phyloP scores from a whole-genome alignment of 169 alveolate genomes.

The Babesia ovata region DNA sequence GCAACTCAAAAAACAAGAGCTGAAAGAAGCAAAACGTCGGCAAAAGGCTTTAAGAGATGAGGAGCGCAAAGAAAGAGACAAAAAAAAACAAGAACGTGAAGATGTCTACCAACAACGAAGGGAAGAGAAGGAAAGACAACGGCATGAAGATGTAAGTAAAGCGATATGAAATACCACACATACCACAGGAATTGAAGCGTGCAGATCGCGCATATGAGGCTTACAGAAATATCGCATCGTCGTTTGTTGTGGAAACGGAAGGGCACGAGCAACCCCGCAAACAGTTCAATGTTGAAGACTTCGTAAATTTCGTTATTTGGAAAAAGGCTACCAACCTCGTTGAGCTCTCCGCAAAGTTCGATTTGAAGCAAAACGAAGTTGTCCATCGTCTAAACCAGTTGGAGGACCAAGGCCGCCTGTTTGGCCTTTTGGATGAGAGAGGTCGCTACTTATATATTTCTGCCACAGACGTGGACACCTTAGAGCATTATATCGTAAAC shows the following conservation, averaged over 20 bases:
- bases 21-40: slow-evolving; percentile 53
- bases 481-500: slow-evolving; percentile 24
- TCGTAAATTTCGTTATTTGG: slow-evolving; percentile 38
- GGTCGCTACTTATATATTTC: slow-evolving; percentile 65
- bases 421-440: slow-evolving; percentile 59
- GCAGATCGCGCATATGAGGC: slow-evolving; percentile 46
- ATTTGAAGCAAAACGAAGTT: slow-evolving; percentile 41
- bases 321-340: slow-evolving; percentile 56
- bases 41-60: slow-evolving; percentile 39
- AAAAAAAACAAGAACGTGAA: slow-evolving; percentile 20
- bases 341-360: slow-evolving; percentile 56
- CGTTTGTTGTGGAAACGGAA: slow-evolving; percentile 58
- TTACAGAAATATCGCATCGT: slow-evolving; percentile 38
- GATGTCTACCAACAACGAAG: slow-evolving; percentile 35
- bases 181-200: slow-evolving; percentile 39
- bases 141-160: slow-evolving; percentile 50
- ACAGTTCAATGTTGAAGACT: slow-evolving; percentile 45
- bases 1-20: slow-evolving; percentile 51
- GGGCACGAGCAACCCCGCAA: slow-evolving; percentile 34
- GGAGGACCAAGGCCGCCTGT: slow-evolving; percentile 55
- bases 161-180: not conserved
- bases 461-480: slow-evolving; percentile 51
- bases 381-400: slow-evolving; percentile 48
- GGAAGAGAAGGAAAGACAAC: slow-evolving; percentile 44
- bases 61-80: slow-evolving; percentile 57